A percentile compares a stretch with the other conserved stretches of the same genome.
These are phyloP conservation scores for Xylogone sp. DNA, from an alignment of 2,329 filamentous ascomycete genomes.

Conservation along the genomic window DNA sequence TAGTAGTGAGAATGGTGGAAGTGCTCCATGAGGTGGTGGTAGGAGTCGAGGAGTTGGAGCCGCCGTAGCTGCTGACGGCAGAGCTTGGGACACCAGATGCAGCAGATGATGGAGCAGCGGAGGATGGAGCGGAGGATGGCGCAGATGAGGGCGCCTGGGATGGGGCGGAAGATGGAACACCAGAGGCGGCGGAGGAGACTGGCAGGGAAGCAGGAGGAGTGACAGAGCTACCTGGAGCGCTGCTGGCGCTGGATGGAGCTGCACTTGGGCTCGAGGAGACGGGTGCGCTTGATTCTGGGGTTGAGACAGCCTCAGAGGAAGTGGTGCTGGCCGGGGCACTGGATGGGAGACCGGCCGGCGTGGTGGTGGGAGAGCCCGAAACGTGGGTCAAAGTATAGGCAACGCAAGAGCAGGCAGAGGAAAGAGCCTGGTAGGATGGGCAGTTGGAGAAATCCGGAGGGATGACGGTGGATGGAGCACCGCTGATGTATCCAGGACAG, in stretches of 20 bases:
- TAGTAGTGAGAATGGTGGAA: slow-evolving; percentile 19
- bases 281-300: no score
- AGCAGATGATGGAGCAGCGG: no score
- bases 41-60: not conserved
- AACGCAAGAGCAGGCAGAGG: slow-evolving; percentile 36
- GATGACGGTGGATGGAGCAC: slow-evolving; percentile 20
- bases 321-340: slow-evolving; percentile 8
- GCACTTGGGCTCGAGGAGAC: no score
- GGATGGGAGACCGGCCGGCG: slow-evolving; percentile 8
- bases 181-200: no score
- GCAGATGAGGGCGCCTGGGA: no score
- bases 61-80: no score
- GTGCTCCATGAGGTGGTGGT: not conserved
- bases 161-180: no score
- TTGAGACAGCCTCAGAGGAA: not conserved
- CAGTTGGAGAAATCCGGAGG: slow-evolving; percentile 31
- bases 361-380: slow-evolving; percentile 4
- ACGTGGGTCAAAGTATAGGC: slow-evolving; percentile 29
- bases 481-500: slow-evolving; percentile 30
- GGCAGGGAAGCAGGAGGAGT: no score
- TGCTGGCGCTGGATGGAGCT: no score
- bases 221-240: no score
- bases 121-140: no score
- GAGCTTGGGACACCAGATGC: no score
- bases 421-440: slow-evolving; percentile 14